Base-by-base conservation (phyloP, 2,329 filamentous ascomycete species). In the Cytospora piceae region DNA sequence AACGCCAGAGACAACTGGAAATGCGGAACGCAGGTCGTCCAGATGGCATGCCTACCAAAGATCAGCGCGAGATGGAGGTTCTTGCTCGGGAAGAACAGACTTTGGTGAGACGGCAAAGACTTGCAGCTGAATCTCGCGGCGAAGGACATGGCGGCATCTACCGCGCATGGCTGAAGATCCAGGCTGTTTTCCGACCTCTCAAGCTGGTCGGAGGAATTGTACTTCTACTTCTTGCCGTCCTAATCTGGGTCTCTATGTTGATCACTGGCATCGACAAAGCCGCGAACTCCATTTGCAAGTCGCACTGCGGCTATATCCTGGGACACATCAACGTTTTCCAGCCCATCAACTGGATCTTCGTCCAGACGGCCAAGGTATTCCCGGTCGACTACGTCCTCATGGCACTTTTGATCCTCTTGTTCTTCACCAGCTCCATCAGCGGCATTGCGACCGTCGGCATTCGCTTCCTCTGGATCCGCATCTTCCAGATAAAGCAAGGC, bases 241-340 rank as follows among this genome's bases (percentile, higher is more conserved):
- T 96, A 52, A 85, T 96, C 70, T 96, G 93, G 85, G 85, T 90
- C 11, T 96, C 92, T 15, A 98, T 99, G 93, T 85, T 98, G 71
- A 91, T 98, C 74, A 98, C 94, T 0, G 91, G 89, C 70, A 93
- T 98, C 73, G 95, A 99, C 85, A 98, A 98, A 81, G 92, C 93
- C 42, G 94, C 91, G 77, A 97, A 98, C 80, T 97, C 94, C 4
- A 81, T 96, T 69, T 99, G 95, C 85, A 94, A 95, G 76, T 82
- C 88, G 66, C 89, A 87, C 72, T 99, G 95, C 75, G 95, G 95
- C 68, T 99, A 97, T 78, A 91, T 98, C 58, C 84, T 99, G 5
- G 93, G 89, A 53, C 85, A 83, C 74, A 91, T 96, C 76, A 93
- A 96, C 76, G 88, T 98, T 71, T 96, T 97, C 82, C 95, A 99